Base-by-base conservation (phyloP, 2,329 filamentous ascomycete genomes). In the Parafenestella ontariensis region DNA sequence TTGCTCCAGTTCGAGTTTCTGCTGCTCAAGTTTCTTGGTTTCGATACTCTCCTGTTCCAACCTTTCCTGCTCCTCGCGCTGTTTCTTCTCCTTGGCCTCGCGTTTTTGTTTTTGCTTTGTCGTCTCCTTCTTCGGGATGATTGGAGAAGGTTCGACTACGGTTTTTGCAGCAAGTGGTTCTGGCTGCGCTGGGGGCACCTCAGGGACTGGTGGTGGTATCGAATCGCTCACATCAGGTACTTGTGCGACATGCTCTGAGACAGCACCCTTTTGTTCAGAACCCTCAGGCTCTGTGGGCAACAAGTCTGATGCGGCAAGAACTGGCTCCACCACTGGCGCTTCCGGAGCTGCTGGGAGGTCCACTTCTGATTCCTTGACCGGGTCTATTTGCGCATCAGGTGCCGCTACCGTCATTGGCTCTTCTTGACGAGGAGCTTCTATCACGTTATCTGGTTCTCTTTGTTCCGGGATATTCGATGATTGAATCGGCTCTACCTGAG, bases 31-130 rank as follows among this genome's bases (percentile, higher is more conserved):
- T 17, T 29, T 43, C 21, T 23, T 15, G 5, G 5, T 17, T 18
- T 40, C 36, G 9, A 17, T 24, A 21, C 24, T 29, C 40, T 49
- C 37, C 8, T 42, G 26, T 24, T 37, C 18, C 5, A 34, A 23
- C 7, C 24, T 26, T 20, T 46, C 31, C 44, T 46, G 49, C 6
- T 34, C 31, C 13, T 34, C 31, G 11, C n/a, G 31, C n/a, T 34
- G 31, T 39, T 28, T 33, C 24, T 40, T 20, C 34, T 48, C 52
- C 31, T 52, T 44, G n/a, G 44, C 48, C 45, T 40, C 39, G 24
- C 48, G 49, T 29, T 13, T 37, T 13, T 44, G 49, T 29, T 39
- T 29, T 17, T 52, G 49, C 24, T 52, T 52, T 2, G 49, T 20
- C 13, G 43, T 52, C 24, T 56, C 48, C 26, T 45, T 45, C 21